Base-by-base conservation (phyloP, 768 basidiomycete species). In the Pleurotus tuoliensis region DNA sequence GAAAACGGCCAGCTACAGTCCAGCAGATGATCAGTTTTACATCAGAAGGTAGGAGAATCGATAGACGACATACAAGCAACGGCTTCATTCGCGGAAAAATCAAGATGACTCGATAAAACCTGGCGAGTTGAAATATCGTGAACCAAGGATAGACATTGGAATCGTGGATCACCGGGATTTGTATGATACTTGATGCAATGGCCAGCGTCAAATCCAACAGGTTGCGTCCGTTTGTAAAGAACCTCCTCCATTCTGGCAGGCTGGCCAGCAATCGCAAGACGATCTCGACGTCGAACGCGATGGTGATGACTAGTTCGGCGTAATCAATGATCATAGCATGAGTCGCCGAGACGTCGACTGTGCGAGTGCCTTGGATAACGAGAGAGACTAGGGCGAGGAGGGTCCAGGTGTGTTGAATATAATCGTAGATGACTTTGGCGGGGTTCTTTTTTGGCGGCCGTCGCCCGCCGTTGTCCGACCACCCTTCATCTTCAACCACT, bases 21-120 rank as follows among this genome's bases (percentile, higher is more conserved):
- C 22, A 55, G 49, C 63, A 34, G 20, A 22, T 18, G 5, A 47
- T 39, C 47, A n/a, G 56, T 48, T 48, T 12, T n/a, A 39, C 47
- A 41, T 8, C 25, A 41, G 12, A 30, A 13, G n/a, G 22, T 54
- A 56, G 53, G 9, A 12, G 8, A 57, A 0, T 34, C 30, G 0
- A 9, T 9, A 34, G 9, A 34, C 62, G 16, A 56, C 84, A 56
- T 56, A 95, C 93, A 74, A 98, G 69, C 27, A 98, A 72, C 0
- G 89, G 90, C 60, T 83, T 88, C 93, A 97, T 97, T 56, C 92
- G 76, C 0, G 94, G 96, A 16, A 97, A 82, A 47, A 87, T 89
- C 50, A 98, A 68, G 63, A 98, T 92, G 45, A 97, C 92, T 2
- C 95, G 78, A 68, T 98, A 97, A 73, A 96, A 98, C 63, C 95